Evolutionary conservation across 2,329 filamentous ascomycete genomes (phyloP), one percentile per base, ranked within the genome.

Genomic region (Aureobasidium lini): DNA sequence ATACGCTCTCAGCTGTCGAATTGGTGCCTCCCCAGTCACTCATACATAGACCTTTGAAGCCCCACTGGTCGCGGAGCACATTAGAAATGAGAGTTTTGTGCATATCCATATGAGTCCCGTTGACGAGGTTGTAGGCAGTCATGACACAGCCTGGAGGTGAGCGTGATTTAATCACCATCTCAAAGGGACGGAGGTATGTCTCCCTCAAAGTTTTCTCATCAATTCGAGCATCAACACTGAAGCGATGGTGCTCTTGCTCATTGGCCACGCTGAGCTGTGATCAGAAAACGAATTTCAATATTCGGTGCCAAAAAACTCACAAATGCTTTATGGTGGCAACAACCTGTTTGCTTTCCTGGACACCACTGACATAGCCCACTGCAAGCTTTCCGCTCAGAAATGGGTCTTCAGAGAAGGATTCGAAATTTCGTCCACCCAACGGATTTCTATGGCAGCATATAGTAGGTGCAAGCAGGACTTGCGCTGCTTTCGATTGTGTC

Each of bases 331-430:
- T 84, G 0, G 89, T 90, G 9, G 89, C 88, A 7, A 85, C 84
- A 40, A 94, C 81, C 34, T 36, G 8, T 0, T 87, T 85, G 61
- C 84, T 85, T 28, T 86, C 84, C 68, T 94, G 89, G 1, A 90
- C 74, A 28, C 87, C 83, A 52, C 75, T 79, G 39, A 84, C 76
- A 59, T 81, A 82, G 29, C 78, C 75, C 64, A 88, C 84, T 1
- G 81, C 84, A 60, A 89, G 79, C 67, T 89, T 86, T 3, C 87
- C 57, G 89, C 88, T 89, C 8, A 95, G 78, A 11, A 86, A 81
- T 0, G 89, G 89, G 65, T 94, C 90, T 71, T 94, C 89, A 0
- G 88, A 90, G 71, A 90, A 94, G 0, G 89, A 91, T 73, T 94
- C 90, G 65, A 94, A 94, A 64, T 91, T 91, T 61, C 90, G 81